Evolutionary conservation across 106 monocot genomes (phyloP).

Genomic region (Dioscorea alata): DNA sequence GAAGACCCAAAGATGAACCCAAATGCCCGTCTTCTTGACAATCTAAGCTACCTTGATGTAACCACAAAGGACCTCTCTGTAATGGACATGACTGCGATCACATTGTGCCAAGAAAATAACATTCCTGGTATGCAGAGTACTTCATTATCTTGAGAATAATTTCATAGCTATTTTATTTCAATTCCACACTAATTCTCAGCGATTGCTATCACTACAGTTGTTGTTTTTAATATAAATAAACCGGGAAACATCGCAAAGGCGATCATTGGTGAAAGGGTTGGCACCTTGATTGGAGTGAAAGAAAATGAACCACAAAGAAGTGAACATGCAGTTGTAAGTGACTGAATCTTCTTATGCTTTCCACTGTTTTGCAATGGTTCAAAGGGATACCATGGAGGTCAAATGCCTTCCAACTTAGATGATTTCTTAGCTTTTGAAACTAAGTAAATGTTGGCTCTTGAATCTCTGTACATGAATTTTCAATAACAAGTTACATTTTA

Average conservation of each 20-base stretch:
- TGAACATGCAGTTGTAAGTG: background rate
- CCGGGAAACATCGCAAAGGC: slow-evolving; percentile 70
- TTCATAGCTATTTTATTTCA: background rate
- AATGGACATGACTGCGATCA: slow-evolving; percentile 84
- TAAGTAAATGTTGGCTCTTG: too few relatives aligned
- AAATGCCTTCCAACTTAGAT: too few relatives aligned
- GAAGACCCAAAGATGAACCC: slow-evolving; percentile 54
- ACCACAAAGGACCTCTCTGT: slow-evolving; percentile 62
- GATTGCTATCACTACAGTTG: slow-evolving; percentile 33
- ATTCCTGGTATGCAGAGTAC: slow-evolving; percentile 45
- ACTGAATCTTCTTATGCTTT: background rate
- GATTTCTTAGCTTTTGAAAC: too few relatives aligned
- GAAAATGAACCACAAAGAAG: slow-evolving; percentile 9
- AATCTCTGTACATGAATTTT: too few relatives aligned
- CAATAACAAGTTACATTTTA: too few relatives aligned
- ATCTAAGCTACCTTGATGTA: slow-evolving; percentile 57
- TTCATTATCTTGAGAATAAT: background rate
- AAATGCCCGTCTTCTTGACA: slow-evolving; percentile 60
- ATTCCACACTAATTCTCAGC: background rate
- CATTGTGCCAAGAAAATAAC: slow-evolving; percentile 80
- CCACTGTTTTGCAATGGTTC: background rate
- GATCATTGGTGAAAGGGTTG: slow-evolving; percentile 67
- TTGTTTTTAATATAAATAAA: slow-evolving; percentile 71
- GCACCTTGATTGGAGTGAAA: slow-evolving; percentile 43
- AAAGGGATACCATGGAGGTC: background rate